These are phyloP conservation scores for Geranium incanum DNA, from an alignment of 441 rosid genomes.

Conservation along the genomic window DNA sequence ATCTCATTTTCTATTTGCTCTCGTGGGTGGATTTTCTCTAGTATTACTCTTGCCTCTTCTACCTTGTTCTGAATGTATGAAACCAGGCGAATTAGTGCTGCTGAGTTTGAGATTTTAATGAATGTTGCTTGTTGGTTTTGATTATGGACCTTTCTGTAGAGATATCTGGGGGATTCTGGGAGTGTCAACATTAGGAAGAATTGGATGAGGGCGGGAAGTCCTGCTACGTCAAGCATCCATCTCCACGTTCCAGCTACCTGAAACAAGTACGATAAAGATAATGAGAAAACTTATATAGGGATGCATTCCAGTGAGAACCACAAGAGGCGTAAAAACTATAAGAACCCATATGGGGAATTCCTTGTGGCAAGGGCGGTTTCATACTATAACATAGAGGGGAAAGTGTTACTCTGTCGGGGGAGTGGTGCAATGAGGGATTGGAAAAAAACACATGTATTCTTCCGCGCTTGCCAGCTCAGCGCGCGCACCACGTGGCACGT, in stretches of 20 bases:
- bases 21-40: conserved; percentile 55
- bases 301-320: too few species aligned
- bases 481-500: too few species aligned
- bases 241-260: conserved; percentile 71
- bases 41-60: conserved; percentile 47
- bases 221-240: conserved; percentile 87
- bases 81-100: too few species aligned
- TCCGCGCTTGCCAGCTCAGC: too few species aligned
- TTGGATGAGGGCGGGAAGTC: conserved; percentile 58
- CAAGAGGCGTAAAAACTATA: background rate
- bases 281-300: background rate
- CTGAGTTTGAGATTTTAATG: too few species aligned
- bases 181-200: conserved; percentile 54
- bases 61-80: conserved; percentile 27
- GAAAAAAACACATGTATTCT: too few species aligned
- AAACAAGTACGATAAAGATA: background rate
- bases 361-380: too few species aligned
- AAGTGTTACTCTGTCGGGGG: too few species aligned
- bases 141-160: conserved; percentile 36
- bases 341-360: too few species aligned
- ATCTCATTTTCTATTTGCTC: conserved; percentile 59
- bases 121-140: too few species aligned
- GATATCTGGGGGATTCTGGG: conserved; percentile 91
- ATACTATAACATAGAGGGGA: too few species aligned
- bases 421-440: too few species aligned